Base-by-base conservation (phyloP, 176 grass and related monocot species). In the Coix lacrymajobi region DNA sequence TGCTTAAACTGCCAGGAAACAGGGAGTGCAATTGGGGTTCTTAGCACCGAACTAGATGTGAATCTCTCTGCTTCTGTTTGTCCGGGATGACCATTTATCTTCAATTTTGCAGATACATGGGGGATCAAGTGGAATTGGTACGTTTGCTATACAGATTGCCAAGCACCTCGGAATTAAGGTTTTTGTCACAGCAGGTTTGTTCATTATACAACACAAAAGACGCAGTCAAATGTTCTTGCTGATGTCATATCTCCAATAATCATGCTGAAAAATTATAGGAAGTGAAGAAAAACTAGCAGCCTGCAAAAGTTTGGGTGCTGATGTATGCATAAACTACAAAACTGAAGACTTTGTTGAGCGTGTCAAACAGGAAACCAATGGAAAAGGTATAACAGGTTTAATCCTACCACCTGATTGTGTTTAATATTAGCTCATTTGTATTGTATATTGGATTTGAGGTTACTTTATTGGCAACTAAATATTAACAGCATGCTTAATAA, bases 241-340 rank as follows among this genome's bases (percentile, higher is more conserved):
- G 79, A n/a, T 37, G 28, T 43, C n/a, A 57, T 57, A 0, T 57
- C 22, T 17, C 40, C 14, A 44, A 19, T 75, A 82, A 78, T 81
- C 32, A 11, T 60, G 51, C 43, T 65, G 32, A 32, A 13, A 33
- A 26, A 46, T 41, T 72, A 1, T 54, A 98, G 92, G 96, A 70
- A 95, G 63, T 37, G 68, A 93, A 70, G 96, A 93, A 79, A 98
- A 98, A 81, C 77, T 98, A 36, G 81, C 52, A 39, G 96, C 90
- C 5, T 98, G 96, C 73, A 91, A 90, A 66, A 79, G 51, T 86
- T 87, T 98, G 71, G 96, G 91, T 83, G 96, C 89, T 0, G 87
- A 98, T 84, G 82, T 93, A 31, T 98, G 90, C 82, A 93, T 98
- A 70, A 98, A 98, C 74, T 98, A 98, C 81, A 98, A 93, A 76